These are phyloP conservation scores for Suhomyces wounanorum DNA, from an alignment of 1,139 yeast genomes.

Conservation along the genomic window DNA sequence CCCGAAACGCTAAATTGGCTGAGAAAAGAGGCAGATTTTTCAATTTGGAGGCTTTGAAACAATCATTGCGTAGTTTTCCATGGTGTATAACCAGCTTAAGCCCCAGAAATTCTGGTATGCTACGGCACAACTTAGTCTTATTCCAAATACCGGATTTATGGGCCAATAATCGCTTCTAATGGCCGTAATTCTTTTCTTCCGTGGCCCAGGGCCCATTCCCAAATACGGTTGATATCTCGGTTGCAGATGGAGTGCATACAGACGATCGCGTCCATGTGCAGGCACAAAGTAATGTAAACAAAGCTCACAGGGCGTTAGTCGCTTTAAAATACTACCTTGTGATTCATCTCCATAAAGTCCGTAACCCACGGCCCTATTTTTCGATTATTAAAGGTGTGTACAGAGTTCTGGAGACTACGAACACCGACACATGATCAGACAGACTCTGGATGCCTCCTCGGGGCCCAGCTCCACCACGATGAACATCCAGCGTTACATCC, in stretches of 20 bases:
- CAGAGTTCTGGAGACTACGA: not conserved
- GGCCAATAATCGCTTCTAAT: too few relatives aligned
- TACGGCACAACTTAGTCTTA: too few relatives aligned
- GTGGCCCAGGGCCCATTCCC: too few relatives aligned
- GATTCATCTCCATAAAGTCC: not conserved
- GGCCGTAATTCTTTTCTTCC: too few relatives aligned
- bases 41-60: too few relatives aligned
- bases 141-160: too few relatives aligned
- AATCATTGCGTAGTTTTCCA: too few relatives aligned
- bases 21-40: too few relatives aligned
- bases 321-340: not conserved
- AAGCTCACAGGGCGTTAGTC: not conserved
- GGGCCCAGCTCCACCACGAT: constrained; percentile 26
- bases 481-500: constrained; percentile 26
- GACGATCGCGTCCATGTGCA: not conserved
- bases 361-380: not conserved
- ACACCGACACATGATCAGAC: constrained; percentile 8
- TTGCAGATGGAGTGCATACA: not conserved
- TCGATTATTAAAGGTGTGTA: not conserved
- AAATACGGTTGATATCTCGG: too few relatives aligned
- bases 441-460: constrained; percentile 26
- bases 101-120: too few relatives aligned
- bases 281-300: not conserved
- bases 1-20: too few relatives aligned
- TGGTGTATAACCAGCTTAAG: too few relatives aligned